Evolutionary conservation across 306 rosid genomes (phyloP), one percentile per base, ranked within the genome.

Genomic region (Castanea crenata): DNA sequence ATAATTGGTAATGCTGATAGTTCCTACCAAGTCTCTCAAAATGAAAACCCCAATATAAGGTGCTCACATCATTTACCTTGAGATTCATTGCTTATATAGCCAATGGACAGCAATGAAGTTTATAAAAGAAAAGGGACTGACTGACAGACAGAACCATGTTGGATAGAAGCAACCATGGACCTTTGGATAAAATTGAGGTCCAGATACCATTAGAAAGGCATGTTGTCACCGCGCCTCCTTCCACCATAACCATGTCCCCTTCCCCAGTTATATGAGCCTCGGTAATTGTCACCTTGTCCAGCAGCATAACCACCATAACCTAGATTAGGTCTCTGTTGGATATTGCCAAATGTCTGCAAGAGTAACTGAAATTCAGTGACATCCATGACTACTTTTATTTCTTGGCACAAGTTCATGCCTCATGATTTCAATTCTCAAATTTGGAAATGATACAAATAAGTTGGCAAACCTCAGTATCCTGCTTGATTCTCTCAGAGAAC

Each of bases 261-360:
- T 79, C 91, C 88, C 81, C 81, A 80, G 62, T 80, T 79, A 84
- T 83, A 41, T 52, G 89, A 46, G 77, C 78, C 86, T 78, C 74
- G 70, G 81, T 81, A 79, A 85, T 70, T 71, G 69, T 44, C 82
- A 76, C 90, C 85, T 29, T 83, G 86, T 20, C 89, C 93, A 76
- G 74, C 75, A 57, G 83, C 89, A 85, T 84, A 76, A 74, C 81
- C 85, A 57, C 86, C 84, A 71, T 86, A 76, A 62, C 83, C 76
- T 63, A 73, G 27, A 58, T 79, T 69, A 74, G 86, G 87, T 81
- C 86, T 87, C 79, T 74, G 88, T 49, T 85, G 87, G 75, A 85
- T 81, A 84, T 82, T 83, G 80, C 86, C 93, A 77, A 83, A 89
- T 55, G 91, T 81, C 97, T 92, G 93, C 67, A 73, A 80, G 70